A percentile compares a stretch with the other conserved stretches of the same genome.
These are phyloP conservation scores for Cladosporium sp. DNA, from an alignment of 2,329 filamentous ascomycete species.

Conservation along the genomic window DNA sequence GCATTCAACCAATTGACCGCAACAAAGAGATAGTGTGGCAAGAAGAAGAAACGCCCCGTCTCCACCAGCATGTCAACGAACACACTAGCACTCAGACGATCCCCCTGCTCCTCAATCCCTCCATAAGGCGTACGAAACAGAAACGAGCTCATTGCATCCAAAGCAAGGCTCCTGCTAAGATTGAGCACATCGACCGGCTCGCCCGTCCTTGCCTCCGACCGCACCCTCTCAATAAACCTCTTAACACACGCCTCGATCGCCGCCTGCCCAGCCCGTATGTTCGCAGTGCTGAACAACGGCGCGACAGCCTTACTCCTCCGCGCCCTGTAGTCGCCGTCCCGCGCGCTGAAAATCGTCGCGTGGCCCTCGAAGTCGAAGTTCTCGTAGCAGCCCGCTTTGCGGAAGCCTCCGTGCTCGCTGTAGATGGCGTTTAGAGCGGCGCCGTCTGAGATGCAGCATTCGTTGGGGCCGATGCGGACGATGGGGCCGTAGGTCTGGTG, in stretches of 20 bases:
- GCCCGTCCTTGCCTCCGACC: constrained; percentile 27
- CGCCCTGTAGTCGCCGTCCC: constrained; percentile 37
- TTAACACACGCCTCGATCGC: constrained; percentile 38
- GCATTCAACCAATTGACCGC: constrained; percentile 31
- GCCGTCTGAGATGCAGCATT: constrained; percentile 66
- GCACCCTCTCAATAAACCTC: constrained; percentile 37
- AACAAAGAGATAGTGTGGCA: constrained; percentile 39
- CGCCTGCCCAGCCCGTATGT: constrained; percentile 35
- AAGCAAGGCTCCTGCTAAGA: constrained; percentile 43
- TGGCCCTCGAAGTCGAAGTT: constrained; percentile 19
- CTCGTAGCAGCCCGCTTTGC: constrained; percentile 18
- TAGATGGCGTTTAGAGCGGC: constrained; percentile 54
- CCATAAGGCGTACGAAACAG: constrained; percentile 49
- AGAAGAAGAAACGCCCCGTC: constrained; percentile 50
- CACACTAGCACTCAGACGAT: constrained; percentile 36
- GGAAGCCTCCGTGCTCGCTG: constrained; percentile 35
- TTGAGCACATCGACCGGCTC: constrained; percentile 45
- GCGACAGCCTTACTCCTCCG: constrained; percentile 45
- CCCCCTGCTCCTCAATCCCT: constrained; percentile 35
- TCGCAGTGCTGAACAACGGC: constrained; percentile 45
- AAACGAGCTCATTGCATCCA: constrained; percentile 51
- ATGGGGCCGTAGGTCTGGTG: constrained; percentile 65
- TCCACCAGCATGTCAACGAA: constrained; percentile 53
- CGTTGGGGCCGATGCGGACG: constrained; percentile 68
- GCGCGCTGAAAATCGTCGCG: constrained; percentile 33